These are phyloP conservation scores for Tetradesmus obliquus DNA, from an alignment of 139 green algal genomes.

Conservation along the genomic window DNA sequence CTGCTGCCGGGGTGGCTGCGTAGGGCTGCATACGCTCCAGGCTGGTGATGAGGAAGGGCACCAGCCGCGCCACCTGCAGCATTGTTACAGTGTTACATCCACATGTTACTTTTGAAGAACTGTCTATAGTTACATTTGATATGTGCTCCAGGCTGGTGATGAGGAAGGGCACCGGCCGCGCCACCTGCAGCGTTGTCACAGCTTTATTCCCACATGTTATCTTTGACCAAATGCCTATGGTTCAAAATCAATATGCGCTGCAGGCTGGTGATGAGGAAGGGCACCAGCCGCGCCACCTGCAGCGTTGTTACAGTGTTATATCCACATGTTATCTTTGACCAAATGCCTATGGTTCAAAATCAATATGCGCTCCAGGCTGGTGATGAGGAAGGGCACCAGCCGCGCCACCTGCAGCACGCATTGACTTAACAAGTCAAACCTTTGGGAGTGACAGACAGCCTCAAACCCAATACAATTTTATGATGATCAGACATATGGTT, in stretches of 20 bases:
- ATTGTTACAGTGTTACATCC: no score
- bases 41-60: slow-evolving; percentile 18
- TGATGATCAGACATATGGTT: no score
- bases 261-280: background rate
- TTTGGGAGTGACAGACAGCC: no score
- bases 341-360: no score
- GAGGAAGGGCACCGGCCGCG: slow-evolving; percentile 3
- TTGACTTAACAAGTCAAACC: no score
- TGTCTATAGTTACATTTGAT: no score
- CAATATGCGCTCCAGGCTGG: background rate
- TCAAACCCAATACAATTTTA: no score
- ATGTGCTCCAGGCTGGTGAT: slow-evolving; percentile 7
- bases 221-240: no score
- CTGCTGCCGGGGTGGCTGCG: background rate
- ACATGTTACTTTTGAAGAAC: no score
- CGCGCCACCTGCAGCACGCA: background rate
- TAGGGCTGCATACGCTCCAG: background rate
- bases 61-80: background rate
- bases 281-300: slow-evolving; percentile 6
- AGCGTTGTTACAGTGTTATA: no score
- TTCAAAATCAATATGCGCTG: background rate
- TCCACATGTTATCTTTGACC: no score
- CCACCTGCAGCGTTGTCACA: background rate
- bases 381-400: slow-evolving; percentile 25
- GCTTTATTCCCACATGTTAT: no score